Evolutionary conservation across 148 eudicot genomes (phyloP).

Genomic region (Arctostaphylos glauca): DNA sequence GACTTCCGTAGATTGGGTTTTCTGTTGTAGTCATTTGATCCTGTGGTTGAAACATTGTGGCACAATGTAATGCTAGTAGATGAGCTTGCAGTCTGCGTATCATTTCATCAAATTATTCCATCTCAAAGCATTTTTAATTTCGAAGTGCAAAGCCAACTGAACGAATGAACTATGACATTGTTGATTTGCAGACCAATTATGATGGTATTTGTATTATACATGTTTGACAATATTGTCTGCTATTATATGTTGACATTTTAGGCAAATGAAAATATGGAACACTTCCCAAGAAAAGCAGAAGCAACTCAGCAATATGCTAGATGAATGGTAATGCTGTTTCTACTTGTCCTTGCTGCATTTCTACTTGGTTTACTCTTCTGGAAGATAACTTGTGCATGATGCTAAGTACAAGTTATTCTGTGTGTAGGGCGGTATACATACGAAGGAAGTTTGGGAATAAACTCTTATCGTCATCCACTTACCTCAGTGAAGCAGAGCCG

Average conservation of each 20-base stretch:
- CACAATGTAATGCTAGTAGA: background rate
- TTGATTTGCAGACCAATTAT: background rate
- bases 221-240: background rate
- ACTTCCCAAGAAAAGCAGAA: slow-evolving; percentile 76
- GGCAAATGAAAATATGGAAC: slow-evolving; percentile 95
- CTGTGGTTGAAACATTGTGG: background rate
- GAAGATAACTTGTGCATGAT: background rate
- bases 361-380: slow-evolving; percentile 1
- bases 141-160: background rate
- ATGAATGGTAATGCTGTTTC: slow-evolving; percentile 67
- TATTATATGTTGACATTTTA: slow-evolving; percentile 27
- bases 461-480: slow-evolving; percentile 61
- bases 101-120: background rate
- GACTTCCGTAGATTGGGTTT: background rate
- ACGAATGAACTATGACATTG: background rate
- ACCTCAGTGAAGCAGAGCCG: slow-evolving; percentile 91
- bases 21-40: background rate
- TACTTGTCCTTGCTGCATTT: background rate
- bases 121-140: background rate
- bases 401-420: slow-evolving; percentile 16
- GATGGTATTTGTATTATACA: background rate
- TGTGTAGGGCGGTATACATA: slow-evolving; percentile 72
- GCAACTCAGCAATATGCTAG: slow-evolving; percentile 79
- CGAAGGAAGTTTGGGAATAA: slow-evolving; percentile 63
- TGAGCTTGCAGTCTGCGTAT: background rate